A percentile compares a stretch with the other conserved stretches of the same genome.
phyloP scores from a whole-genome alignment of 2,329 filamentous ascomycete genomes.

The Colletotrichum orbiculare region DNA sequence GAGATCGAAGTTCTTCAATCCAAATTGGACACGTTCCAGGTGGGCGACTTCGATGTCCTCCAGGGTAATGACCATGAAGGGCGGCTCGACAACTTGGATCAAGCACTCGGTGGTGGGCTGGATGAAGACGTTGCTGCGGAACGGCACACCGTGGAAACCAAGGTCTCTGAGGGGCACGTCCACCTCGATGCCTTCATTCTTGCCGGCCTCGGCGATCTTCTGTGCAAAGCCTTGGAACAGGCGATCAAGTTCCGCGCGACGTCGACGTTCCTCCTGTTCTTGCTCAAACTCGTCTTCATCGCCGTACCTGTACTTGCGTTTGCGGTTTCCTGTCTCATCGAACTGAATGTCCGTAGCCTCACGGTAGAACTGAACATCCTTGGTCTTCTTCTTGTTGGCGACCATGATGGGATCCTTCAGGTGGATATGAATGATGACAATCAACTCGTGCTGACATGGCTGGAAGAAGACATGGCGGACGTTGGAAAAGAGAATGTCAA shows the following conservation, averaged over 20 bases:
- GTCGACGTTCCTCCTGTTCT: constrained; percentile 94
- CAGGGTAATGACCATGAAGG: constrained; percentile 94
- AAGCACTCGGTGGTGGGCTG: constrained; percentile 97
- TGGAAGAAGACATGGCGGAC: constrained; percentile 99
- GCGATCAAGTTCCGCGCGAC: constrained; percentile 91
- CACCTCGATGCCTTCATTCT: constrained; percentile 89
- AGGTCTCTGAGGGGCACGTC: constrained; percentile 98
- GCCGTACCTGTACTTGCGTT: constrained; percentile 96
- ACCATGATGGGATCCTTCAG: constrained; percentile 98
- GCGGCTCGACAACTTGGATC: constrained; percentile 95
- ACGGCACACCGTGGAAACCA: constrained; percentile 95
- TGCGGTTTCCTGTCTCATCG: constrained; percentile 97
- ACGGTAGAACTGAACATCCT: constrained; percentile 97
- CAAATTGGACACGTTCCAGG: constrained; percentile 94
- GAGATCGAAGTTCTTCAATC: constrained; percentile 98
- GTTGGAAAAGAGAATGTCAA: constrained; percentile 97
- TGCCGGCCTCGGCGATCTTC: constrained; percentile 95
- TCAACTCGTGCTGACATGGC: constrained; percentile 93
- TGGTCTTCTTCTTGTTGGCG: constrained; percentile 97
- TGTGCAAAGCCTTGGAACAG: constrained; percentile 97
- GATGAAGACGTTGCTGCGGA: constrained; percentile 93
- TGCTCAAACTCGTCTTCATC: constrained; percentile 99
- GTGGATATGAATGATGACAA: constrained; percentile 98
- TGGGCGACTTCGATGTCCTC: constrained; percentile 97
- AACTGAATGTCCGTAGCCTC: constrained; percentile 99